Evolutionary conservation across 1,284 basidiomycete genomes (phyloP).

Genomic region (Cryptococcus maquisensis): DNA sequence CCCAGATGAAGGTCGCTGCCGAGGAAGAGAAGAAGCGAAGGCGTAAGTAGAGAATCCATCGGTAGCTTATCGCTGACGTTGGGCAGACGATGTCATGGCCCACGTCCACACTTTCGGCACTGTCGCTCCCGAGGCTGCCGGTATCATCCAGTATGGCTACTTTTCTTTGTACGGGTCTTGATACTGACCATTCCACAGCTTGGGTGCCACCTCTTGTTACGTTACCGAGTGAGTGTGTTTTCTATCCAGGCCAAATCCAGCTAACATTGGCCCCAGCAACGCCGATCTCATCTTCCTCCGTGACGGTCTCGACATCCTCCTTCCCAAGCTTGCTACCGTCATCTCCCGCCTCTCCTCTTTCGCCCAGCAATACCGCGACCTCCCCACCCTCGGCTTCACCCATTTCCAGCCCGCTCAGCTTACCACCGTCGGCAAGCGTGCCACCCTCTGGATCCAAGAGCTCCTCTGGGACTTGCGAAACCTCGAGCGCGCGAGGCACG

Average conservation of each 20-base stretch:
- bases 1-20: conserved; percentile 88
- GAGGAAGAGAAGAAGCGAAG: conserved; percentile 93
- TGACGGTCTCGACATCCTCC: conserved; percentile 75
- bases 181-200: conserved; percentile 50
- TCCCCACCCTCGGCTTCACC: conserved; percentile 93
- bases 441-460: conserved; percentile 96
- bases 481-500: conserved; percentile 81
- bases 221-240: conserved; percentile 85
- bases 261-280: conserved; percentile 60
- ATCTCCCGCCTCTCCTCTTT: conserved; percentile 84
- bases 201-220: conserved; percentile 97
- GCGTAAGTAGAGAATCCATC: conserved; percentile 46
- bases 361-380: conserved; percentile 65
- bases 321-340: conserved; percentile 81
- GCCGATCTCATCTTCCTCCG: conserved; percentile 97
- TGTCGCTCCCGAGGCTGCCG: conserved; percentile 90
- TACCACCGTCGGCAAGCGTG: conserved; percentile 98
- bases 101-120: conserved; percentile 96
- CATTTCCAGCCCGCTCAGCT: conserved; percentile 99
- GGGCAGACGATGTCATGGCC: conserved; percentile 88
- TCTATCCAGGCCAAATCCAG: neutral
- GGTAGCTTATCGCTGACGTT: neutral
- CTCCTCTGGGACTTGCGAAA: conserved; percentile 96
- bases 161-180: too few species aligned
- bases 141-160: conserved; percentile 81